Evolutionary conservation across 2,329 filamentous ascomycete genomes (phyloP).

Genomic region (Sporothrix mexicana): DNA sequence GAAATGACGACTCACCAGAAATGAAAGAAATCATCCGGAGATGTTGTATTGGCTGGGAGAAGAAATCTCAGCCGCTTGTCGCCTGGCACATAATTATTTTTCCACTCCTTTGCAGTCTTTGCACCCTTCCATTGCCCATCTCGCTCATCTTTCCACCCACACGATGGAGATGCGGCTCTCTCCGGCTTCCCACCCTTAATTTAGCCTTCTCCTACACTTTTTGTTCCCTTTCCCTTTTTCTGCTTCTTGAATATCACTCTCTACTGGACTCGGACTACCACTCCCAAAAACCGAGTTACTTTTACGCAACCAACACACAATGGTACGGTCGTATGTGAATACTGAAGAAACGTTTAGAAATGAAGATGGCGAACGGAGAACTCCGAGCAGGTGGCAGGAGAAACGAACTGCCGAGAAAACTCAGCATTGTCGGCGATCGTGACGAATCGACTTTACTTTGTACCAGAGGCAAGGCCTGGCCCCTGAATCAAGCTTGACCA

Average conservation of each 20-base stretch:
- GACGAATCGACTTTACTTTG: neutral
- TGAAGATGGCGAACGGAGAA: neutral
- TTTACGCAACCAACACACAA: neutral
- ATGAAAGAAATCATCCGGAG: neutral
- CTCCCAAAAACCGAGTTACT: neutral
- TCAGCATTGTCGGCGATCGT: neutral
- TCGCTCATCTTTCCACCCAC: neutral
- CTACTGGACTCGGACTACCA: neutral
- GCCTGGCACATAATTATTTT: constrained; percentile 8
- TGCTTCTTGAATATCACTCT: neutral
- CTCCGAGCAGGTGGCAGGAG: neutral
- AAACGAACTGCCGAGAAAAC: constrained; percentile 1
- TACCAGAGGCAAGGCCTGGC: neutral
- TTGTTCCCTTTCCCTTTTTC: neutral
- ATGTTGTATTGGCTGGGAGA: neutral
- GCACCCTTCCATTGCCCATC: neutral
- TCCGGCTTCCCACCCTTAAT: neutral
- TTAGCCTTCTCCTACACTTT: neutral
- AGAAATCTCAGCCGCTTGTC: neutral
- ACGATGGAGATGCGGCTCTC: constrained; percentile 13
- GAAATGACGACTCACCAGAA: neutral
- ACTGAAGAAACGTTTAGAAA: neutral
- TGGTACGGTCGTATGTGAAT: neutral
- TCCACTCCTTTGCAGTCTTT: neutral
- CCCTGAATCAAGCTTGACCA: neutral